phyloP scores from a whole-genome alignment of 352 stramenopile genomes.

The Globisporangium takayamanum region DNA sequence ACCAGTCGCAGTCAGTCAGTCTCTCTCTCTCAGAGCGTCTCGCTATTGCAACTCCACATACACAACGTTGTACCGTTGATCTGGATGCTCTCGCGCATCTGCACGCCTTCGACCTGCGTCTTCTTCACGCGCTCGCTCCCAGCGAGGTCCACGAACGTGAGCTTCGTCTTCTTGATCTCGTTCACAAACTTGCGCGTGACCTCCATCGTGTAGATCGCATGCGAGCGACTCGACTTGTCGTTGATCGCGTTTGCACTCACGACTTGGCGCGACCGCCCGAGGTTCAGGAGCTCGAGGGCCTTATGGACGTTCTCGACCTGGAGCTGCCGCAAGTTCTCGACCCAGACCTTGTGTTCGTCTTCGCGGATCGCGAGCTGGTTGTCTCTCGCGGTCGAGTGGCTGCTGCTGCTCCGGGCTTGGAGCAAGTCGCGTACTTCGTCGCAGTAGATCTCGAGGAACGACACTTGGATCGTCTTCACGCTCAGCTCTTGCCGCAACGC shows the following conservation, averaged over 20 bases:
- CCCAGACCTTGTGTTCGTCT: conserved; percentile 31
- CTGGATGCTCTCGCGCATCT: conserved; percentile 51
- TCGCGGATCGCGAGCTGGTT: conserved; percentile 30
- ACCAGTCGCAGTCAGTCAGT: background rate
- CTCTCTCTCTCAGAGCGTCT: background rate
- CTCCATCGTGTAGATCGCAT: conserved; percentile 56
- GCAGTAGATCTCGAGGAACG: conserved; percentile 91
- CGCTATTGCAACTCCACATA: background rate
- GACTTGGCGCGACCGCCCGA: conserved; percentile 31
- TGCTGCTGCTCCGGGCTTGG: conserved; percentile 18
- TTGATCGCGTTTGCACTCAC: conserved; percentile 46
- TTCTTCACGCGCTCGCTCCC: conserved; percentile 54
- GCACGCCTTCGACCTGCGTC: conserved; percentile 39
- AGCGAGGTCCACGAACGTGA: conserved; percentile 59
- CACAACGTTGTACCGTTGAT: conserved; percentile 32
- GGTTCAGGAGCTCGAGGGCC: conserved; percentile 38
- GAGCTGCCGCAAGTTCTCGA: conserved; percentile 37
- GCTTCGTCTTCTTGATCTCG: conserved; percentile 43
- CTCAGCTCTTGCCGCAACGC: conserved; percentile 31
- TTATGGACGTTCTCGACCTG: conserved; percentile 29
- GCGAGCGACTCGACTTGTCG: conserved; percentile 51
- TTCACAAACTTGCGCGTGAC: conserved; percentile 31
- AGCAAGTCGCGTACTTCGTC: conserved; percentile 92
- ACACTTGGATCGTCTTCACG: conserved; percentile 32
- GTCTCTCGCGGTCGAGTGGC: background rate